phyloP scores from a whole-genome alignment of 2,329 filamentous ascomycete species.

The Sporothrix brasiliensis region DNA sequence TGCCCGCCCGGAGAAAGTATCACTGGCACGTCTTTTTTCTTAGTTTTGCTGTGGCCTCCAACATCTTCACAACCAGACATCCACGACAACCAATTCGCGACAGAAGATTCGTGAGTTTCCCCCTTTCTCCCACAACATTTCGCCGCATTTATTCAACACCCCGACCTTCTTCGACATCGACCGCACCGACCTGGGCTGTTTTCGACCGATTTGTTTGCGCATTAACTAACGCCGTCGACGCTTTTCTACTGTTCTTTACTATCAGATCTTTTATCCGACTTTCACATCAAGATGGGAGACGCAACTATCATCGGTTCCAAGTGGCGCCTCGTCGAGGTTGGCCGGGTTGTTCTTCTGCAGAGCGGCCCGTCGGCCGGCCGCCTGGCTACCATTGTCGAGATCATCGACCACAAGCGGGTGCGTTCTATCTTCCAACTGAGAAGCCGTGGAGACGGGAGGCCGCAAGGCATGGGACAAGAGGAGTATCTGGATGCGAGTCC shows the following conservation, averaged over 20 bases:
- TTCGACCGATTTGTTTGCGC: constrained; percentile 1
- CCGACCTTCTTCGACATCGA: constrained; percentile 9
- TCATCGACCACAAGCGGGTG: constrained; percentile 99
- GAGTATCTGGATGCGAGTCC: not conserved
- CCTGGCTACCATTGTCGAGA: constrained; percentile 94
- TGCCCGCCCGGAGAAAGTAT: constrained; percentile 30
- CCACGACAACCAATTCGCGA: constrained; percentile 33
- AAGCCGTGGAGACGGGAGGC: not conserved
- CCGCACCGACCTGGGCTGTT: not conserved
- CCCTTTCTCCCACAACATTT: constrained; percentile 1
- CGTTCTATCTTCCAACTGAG: constrained; percentile 51
- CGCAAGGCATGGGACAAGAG: not conserved
- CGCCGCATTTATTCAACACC: not conserved
- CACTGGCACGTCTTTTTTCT: constrained; percentile 31
- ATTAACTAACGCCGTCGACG: constrained; percentile 25
- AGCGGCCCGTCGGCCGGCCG: constrained; percentile 78
- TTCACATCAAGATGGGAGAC: constrained; percentile 73
- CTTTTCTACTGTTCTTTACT: constrained; percentile 8
- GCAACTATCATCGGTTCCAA: constrained; percentile 78
- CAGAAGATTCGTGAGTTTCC: constrained; percentile 34
- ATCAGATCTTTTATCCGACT: constrained; percentile 30
- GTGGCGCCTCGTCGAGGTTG: constrained; percentile 98
- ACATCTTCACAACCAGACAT: constrained; percentile 34
- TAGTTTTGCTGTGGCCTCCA: constrained; percentile 31
- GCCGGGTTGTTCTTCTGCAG: constrained; percentile 93